Percentiles rank a stretch among this genome's conserved stretches.
Evolutionary conservation across 768 basidiomycete genomes (phyloP).

Genomic region (Boletus tomentosulus): DNA sequence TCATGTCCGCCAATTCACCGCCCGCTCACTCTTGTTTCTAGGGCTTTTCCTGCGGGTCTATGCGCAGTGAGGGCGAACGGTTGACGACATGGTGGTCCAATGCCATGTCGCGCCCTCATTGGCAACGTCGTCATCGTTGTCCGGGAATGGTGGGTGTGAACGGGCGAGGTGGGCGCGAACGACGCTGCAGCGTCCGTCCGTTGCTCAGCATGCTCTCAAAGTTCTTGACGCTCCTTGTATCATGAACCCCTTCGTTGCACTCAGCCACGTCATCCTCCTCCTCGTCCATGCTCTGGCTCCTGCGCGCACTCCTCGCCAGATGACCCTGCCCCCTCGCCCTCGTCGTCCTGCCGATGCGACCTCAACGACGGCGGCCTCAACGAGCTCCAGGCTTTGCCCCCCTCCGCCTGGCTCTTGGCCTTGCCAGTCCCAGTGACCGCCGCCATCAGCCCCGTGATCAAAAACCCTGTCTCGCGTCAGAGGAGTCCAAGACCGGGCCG

Average conservation of each 20-base stretch:
- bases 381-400: slow-evolving; percentile 50
- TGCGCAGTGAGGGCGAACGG: too few relatives aligned
- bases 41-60: too few relatives aligned
- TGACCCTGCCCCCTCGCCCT: background rate
- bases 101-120: too few relatives aligned
- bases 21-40: too few relatives aligned
- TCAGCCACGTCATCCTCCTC: slow-evolving; percentile 22
- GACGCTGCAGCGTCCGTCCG: too few relatives aligned
- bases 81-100: too few relatives aligned
- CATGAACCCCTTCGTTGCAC: slow-evolving; percentile 27
- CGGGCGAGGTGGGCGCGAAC: too few relatives aligned
- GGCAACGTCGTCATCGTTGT: too few relatives aligned
- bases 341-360: slow-evolving; percentile 1
- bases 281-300: slow-evolving; percentile 8
- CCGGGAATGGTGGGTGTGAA: too few relatives aligned
- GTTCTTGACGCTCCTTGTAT: too few relatives aligned
- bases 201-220: too few relatives aligned
- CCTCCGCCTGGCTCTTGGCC: slow-evolving; percentile 8
- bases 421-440: slow-evolving; percentile 50
- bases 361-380: slow-evolving; percentile 48
- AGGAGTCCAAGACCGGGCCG: slow-evolving; percentile 61
- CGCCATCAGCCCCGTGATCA: slow-evolving; percentile 70
- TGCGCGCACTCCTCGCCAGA: slow-evolving; percentile 14
- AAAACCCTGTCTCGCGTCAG: slow-evolving; percentile 74
- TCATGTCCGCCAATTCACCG: too few relatives aligned